Percentiles rank a stretch among this genome's conserved stretches.
phyloP scores from a whole-genome alignment of 2,329 filamentous ascomycete species.

The Cadophora sp. region DNA sequence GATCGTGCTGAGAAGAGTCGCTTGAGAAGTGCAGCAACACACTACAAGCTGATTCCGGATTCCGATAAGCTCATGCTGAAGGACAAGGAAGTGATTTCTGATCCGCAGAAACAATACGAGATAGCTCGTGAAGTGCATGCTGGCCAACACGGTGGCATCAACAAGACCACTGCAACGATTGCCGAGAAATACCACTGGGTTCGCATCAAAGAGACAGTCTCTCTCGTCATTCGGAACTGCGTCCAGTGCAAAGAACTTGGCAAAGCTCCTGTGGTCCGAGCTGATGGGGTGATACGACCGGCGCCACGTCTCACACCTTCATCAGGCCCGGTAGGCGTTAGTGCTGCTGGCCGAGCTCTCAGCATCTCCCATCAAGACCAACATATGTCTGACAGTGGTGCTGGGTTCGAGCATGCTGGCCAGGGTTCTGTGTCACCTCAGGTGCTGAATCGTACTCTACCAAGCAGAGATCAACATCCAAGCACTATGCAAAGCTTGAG shows the following conservation, averaged over 20 bases:
- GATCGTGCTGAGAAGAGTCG: constrained; percentile 96
- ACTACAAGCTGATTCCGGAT: constrained; percentile 80
- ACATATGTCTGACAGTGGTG: constrained; percentile 3
- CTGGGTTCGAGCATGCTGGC: constrained; percentile 34
- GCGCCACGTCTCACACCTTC: constrained; percentile 24
- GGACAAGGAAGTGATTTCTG: constrained; percentile 95
- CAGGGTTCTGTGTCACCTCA: constrained; percentile 44
- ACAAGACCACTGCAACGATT: constrained; percentile 95
- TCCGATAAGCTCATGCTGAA: constrained; percentile 89
- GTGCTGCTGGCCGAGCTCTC: constrained; percentile 39
- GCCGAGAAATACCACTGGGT: constrained; percentile 97
- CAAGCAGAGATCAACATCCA: constrained; percentile 28
- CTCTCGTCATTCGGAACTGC: constrained; percentile 92
- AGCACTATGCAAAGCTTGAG: constrained; percentile 41
- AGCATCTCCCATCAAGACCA: constrained; percentile 33
- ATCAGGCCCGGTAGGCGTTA: constrained; percentile 28
- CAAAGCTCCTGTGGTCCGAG: constrained; percentile 56
- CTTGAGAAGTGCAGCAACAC: constrained; percentile 89
- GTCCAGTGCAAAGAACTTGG: constrained; percentile 83
- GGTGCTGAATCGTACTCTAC: constrained; percentile 42
- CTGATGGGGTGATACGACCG: constrained; percentile 38
- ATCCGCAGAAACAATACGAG: constrained; percentile 88
- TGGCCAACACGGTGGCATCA: constrained; percentile 86
- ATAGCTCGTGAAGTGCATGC: constrained; percentile 82
- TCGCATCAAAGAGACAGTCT: constrained; percentile 96